Conservation (phyloP, 2,329 filamentous ascomycete genomes). For the Scortechinia acanthostroma region DNA sequence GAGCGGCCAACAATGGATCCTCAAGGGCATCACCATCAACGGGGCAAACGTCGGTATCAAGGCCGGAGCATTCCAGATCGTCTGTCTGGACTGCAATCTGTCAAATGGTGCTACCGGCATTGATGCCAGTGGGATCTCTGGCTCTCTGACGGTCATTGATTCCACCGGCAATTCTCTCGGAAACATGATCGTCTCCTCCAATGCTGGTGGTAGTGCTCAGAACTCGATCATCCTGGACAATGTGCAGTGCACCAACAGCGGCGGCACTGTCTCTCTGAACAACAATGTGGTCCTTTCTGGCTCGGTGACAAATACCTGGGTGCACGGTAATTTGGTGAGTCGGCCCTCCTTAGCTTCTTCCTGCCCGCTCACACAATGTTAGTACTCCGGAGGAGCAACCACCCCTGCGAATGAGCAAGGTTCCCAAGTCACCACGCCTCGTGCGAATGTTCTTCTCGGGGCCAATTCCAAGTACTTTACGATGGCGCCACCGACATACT, state of each 20-base stretch:
- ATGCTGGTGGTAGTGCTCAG: neutral
- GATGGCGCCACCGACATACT: constrained; percentile 15
- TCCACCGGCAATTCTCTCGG: neutral
- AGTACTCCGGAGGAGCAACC: neutral
- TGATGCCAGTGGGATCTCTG: constrained; percentile 6
- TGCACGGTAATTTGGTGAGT: constrained; percentile 15
- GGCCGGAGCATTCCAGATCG: constrained; percentile 15
- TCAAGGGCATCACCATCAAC: constrained; percentile 19
- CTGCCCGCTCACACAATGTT: too few relatives aligned
- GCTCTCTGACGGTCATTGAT: constrained; percentile 1
- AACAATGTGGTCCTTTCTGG: constrained; percentile 12
- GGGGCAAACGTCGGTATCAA: constrained; percentile 18
- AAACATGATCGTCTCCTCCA: neutral
- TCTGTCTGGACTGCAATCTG: constrained; percentile 11
- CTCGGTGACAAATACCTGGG: constrained; percentile 14
- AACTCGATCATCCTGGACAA: constrained; percentile 1
- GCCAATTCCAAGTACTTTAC: constrained; percentile 27
- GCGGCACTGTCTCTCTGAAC: constrained; percentile 13
- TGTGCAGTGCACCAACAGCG: constrained; percentile 4
- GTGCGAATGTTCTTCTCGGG: constrained; percentile 17
- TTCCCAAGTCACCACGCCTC: too few relatives aligned
- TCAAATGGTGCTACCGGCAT: neutral
- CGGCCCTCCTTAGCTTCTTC: too few relatives aligned
- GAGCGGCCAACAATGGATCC: constrained; percentile 21
- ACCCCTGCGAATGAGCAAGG: neutral